phyloP scores from a whole-genome alignment of 2,329 filamentous ascomycete genomes.

The Allantophomopsis cytisporea region DNA sequence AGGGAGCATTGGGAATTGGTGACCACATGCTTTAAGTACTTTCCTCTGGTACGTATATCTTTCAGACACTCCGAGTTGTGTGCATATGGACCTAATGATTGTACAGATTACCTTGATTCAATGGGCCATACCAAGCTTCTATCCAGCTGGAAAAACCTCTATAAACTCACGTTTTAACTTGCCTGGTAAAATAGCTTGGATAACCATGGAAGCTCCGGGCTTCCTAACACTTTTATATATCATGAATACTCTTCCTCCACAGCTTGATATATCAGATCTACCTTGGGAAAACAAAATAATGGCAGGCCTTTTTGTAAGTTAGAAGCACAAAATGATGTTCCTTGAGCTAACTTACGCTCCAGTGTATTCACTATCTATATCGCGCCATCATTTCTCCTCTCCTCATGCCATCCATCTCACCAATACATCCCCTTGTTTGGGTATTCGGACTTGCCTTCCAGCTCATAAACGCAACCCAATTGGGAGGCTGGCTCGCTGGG shows the following conservation, averaged over 20 bases:
- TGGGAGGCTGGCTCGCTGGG: slow-evolving; percentile 72
- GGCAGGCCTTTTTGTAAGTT: slow-evolving; percentile 44
- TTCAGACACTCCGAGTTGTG: background rate
- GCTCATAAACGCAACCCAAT: slow-evolving; percentile 60
- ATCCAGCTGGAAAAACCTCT: slow-evolving; percentile 90
- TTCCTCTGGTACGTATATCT: slow-evolving; percentile 27
- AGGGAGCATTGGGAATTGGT: slow-evolving; percentile 42
- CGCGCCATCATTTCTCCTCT: slow-evolving; percentile 74
- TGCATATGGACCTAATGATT: background rate
- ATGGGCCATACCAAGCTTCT: slow-evolving; percentile 57
- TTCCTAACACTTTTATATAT: slow-evolving; percentile 69
- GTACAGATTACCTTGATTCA: slow-evolving; percentile 58
- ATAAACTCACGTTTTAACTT: slow-evolving; percentile 63
- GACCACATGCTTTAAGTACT: slow-evolving; percentile 38
- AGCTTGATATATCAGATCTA: slow-evolving; percentile 42
- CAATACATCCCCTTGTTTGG: slow-evolving; percentile 63
- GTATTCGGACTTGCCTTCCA: slow-evolving; percentile 58
- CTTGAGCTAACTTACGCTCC: background rate
- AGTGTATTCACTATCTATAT: slow-evolving; percentile 81
- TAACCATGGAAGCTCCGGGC: slow-evolving; percentile 74
- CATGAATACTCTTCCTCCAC: slow-evolving; percentile 51
- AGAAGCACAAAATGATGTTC: background rate
- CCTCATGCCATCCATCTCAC: slow-evolving; percentile 83
- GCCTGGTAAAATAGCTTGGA: slow-evolving; percentile 80
- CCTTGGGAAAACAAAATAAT: slow-evolving; percentile 72